Base-by-base conservation (phyloP, 495 filamentous ascomycete species). In the Neurospora intermedia region DNA sequence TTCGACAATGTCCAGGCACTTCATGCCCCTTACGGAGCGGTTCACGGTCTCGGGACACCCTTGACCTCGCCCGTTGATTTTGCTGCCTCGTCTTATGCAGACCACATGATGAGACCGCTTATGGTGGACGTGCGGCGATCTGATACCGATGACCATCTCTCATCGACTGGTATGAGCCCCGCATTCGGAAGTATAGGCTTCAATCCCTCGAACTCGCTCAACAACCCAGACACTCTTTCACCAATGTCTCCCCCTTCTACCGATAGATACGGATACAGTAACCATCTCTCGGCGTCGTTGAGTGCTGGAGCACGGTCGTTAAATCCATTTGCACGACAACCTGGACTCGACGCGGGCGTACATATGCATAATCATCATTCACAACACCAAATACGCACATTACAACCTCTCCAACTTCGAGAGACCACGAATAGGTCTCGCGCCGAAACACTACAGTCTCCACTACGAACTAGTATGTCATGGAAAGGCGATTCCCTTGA, bases 1-100 rank as follows among this genome's bases (percentile, higher is more conserved):
- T 98, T 98, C 77, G 93, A 97, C 84, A 96, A 93, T 77, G 90
- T 94, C 11, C 92, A 96, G 82, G 94, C 94, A 9, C 84, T 98
- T 27, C 92, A 96, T 76, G 92, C 92, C n/a, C 91, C 93, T 71
- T 89, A 88, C 72, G 84, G 83, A 27, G 87, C 87, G 10, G 87
- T 88, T 6, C 85, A 88, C 73, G 83, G 82, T 35, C 76, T 88
- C 15, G 85, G 85, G 23, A 84, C 88, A 4, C 87, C 89, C 8
- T 83, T 90, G 54, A 82, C 85, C 7, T 89, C 88, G 40, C 88
- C 88, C 5, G 87, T 88, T 70, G 85, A 89, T 74, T 83, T 86
- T 74, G 81, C 83, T 71, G 79, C 76, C 46, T 81, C 85, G 70
- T 79, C 82, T 16, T 85, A 87, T 73, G 78, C 84, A 6, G 85